phyloP scores from a whole-genome alignment of 2,329 filamentous ascomycete genomes.

The Bipolaris zeicola region DNA sequence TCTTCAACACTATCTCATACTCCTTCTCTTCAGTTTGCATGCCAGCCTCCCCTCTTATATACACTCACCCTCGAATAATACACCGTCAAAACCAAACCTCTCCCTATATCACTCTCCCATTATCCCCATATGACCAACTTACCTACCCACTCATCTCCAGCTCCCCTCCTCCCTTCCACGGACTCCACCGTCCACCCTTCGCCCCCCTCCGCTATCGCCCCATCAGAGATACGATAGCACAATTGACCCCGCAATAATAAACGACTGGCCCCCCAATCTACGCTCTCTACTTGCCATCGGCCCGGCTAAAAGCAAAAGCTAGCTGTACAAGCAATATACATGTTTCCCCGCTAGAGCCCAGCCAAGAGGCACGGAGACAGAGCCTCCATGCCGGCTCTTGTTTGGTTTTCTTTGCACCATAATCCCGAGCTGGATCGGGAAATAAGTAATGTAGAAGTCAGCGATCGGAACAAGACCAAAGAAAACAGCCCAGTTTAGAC shows the following conservation, averaged over 20 bases:
- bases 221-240: not conserved
- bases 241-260: constrained; percentile 29
- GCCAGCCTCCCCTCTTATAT: not conserved
- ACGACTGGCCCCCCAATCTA: constrained; percentile 26
- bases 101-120: not conserved
- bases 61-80: not conserved
- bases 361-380: not conserved
- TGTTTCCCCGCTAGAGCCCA: constrained; percentile 15
- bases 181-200: not conserved
- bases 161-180: too few relatives aligned
- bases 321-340: constrained; percentile 24
- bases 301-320: constrained; percentile 29
- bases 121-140: constrained; percentile 11
- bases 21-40: not conserved
- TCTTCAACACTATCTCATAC: not conserved
- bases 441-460: not conserved
- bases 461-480: not conserved
- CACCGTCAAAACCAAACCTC: not conserved
- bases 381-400: constrained; percentile 28
- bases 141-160: not conserved
- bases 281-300: constrained; percentile 20
- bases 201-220: not conserved
- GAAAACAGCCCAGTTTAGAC: not conserved
- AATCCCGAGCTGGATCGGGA: constrained; percentile 25
- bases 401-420: constrained; percentile 8